A percentile compares a stretch with the other conserved stretches of the same genome.
phyloP scores from a whole-genome alignment of 106 monocot species.

The Acanthochlamys bracteata region DNA sequence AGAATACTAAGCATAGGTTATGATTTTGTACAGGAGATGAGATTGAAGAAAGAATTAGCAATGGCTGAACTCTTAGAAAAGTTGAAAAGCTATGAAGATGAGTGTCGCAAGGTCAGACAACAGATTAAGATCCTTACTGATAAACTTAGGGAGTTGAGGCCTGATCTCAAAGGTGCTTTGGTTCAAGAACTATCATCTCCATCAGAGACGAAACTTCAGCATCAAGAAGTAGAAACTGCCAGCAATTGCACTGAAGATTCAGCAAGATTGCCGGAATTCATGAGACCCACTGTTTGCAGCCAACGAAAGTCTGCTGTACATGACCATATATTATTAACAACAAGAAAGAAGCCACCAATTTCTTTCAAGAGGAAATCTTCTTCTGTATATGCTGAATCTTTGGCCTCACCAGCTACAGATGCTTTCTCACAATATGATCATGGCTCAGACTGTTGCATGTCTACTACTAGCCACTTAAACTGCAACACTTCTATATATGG shows the following conservation, averaged over 20 bases:
- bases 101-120: slow-evolving; percentile 26
- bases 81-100: slow-evolving; percentile 31
- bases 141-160: slow-evolving; percentile 16
- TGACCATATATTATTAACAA: slow-evolving; percentile 8
- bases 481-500: slow-evolving; percentile 17
- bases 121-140: slow-evolving; percentile 23
- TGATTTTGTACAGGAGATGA: slow-evolving; percentile 1
- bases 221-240: neutral
- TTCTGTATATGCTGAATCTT: slow-evolving; percentile 55
- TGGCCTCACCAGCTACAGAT: slow-evolving; percentile 18
- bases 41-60: slow-evolving; percentile 30
- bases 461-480: slow-evolving; percentile 13
- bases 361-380: slow-evolving; percentile 22
- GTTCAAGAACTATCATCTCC: slow-evolving; percentile 6
- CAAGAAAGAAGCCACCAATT: slow-evolving; percentile 30
- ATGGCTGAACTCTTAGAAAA: slow-evolving; percentile 28
- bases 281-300: slow-evolving; percentile 47
- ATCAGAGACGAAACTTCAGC: slow-evolving; percentile 11
- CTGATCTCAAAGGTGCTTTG: slow-evolving; percentile 1
- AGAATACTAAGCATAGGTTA: slow-evolving; percentile 26
- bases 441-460: slow-evolving; percentile 38
- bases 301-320: slow-evolving; percentile 15
- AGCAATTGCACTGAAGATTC: slow-evolving; percentile 11
- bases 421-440: slow-evolving; percentile 28
- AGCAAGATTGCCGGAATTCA: slow-evolving; percentile 35